phyloP scores from a whole-genome alignment of 2,329 filamentous ascomycete species.

The Aspergillus versicolor region DNA sequence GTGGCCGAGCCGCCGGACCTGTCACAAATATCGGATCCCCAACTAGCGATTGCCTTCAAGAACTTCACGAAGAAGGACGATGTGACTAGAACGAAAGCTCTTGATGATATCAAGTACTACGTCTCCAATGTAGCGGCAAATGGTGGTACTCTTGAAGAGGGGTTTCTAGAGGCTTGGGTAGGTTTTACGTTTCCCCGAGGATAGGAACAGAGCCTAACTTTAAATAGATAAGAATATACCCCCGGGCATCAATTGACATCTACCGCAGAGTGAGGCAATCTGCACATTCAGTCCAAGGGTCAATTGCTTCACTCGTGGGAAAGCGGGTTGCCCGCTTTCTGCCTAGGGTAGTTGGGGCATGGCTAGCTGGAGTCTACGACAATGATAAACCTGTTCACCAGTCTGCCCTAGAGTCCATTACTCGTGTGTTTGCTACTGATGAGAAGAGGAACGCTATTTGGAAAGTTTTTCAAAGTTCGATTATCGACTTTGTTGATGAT shows the following conservation, averaged over 20 bases:
- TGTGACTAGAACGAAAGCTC: conserved; percentile 83
- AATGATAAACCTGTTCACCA: conserved; percentile 73
- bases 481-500: conserved; percentile 78
- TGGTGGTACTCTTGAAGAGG: conserved; percentile 69
- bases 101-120: conserved; percentile 77
- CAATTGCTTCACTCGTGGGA: conserved; percentile 58
- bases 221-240: conserved; percentile 75
- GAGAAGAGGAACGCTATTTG: conserved; percentile 78
- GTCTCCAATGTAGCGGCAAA: conserved; percentile 55
- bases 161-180: conserved; percentile 87
- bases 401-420: conserved; percentile 74
- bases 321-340: conserved; percentile 83
- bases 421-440: conserved; percentile 71
- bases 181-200: conserved; percentile 32
- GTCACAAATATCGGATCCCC: conserved; percentile 71
- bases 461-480: conserved; percentile 75
- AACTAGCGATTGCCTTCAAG: conserved; percentile 86
- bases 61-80: conserved; percentile 90
- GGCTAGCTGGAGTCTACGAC: conserved; percentile 88
- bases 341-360: conserved; percentile 76
- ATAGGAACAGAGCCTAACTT: conserved; percentile 13
- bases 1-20: conserved; percentile 83
- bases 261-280: conserved; percentile 84
- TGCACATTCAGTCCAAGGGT: conserved; percentile 72
- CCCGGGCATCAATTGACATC: conserved; percentile 85